These are phyloP conservation scores for Nymphaea colorata DNA, from an alignment of 164 flowering plant genomes.

Conservation along the genomic window DNA sequence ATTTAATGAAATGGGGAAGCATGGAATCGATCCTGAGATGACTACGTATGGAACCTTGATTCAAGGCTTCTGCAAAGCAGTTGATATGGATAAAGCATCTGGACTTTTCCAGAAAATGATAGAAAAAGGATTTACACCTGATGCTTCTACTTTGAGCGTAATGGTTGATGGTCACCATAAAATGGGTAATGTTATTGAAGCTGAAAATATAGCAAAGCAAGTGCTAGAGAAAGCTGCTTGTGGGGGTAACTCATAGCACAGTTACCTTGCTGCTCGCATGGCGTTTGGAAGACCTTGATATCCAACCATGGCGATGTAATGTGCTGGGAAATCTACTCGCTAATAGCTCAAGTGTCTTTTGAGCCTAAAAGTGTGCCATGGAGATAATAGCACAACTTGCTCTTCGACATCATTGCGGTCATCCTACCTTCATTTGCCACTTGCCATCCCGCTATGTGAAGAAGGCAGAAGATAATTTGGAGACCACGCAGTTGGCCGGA, in stretches of 20 bases:
- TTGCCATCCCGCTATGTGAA: no score
- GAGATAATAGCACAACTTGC: no score
- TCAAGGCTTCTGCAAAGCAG: constrained; percentile 14
- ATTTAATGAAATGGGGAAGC: constrained; percentile 25
- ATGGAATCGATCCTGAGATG: constrained; percentile 20
- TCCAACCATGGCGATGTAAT: no score
- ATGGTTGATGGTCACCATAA: constrained; percentile 9
- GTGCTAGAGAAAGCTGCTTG: neutral
- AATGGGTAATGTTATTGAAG: neutral
- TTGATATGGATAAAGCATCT: constrained; percentile 18
- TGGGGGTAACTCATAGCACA: neutral
- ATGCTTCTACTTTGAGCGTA: constrained; percentile 18
- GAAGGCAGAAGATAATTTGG: no score
- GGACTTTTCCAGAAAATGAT: constrained; percentile 17
- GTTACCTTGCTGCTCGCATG: neutral
- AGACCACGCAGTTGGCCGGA: no score
- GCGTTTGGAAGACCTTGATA: neutral
- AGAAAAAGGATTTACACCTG: constrained; percentile 26
- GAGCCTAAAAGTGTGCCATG: no score
- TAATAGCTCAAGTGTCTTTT: no score
- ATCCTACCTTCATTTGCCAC: no score
- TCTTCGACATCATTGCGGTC: no score
- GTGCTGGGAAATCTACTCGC: no score
- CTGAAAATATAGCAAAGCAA: neutral
- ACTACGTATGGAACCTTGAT: constrained; percentile 22